phyloP scores from a whole-genome alignment of 2,329 filamentous ascomycete genomes.

The Tricladium varicosporioides region DNA sequence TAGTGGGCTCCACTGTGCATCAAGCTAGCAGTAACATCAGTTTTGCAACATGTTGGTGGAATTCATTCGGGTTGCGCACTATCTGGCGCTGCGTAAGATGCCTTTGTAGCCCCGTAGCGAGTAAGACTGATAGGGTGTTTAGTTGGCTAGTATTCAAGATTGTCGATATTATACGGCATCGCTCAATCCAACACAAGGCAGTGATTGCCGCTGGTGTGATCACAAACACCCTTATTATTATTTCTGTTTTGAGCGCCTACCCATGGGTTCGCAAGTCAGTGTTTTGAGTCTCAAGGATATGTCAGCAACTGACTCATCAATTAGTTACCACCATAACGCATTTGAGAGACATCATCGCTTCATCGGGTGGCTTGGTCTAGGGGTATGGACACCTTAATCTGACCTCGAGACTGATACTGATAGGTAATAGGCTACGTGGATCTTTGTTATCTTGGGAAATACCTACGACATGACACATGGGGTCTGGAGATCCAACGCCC shows the following conservation, averaged over 20 bases:
- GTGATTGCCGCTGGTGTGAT: conserved; percentile 40
- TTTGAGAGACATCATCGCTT: conserved; percentile 44
- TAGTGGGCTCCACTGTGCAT: conserved; percentile 40
- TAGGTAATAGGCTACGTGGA: conserved; percentile 36
- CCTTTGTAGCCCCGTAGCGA: neutral
- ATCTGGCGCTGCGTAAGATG: conserved; percentile 37
- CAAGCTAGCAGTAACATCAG: conserved; percentile 38
- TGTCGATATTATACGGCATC: conserved; percentile 37
- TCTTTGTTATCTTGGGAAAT: conserved; percentile 40
- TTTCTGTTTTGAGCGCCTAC: conserved; percentile 40
- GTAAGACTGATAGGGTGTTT: conserved; percentile 13
- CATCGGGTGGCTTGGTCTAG: conserved; percentile 41
- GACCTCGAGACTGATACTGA: conserved; percentile 8
- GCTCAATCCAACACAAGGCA: conserved; percentile 33
- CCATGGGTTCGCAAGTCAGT: conserved; percentile 43
- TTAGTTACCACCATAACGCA: conserved; percentile 40
- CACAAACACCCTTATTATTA: conserved; percentile 38
- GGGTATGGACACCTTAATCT: conserved; percentile 26
- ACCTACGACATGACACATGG: conserved; percentile 37
- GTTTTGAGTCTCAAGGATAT: neutral
- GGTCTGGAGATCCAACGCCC: conserved; percentile 35
- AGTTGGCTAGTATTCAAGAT: conserved; percentile 42
- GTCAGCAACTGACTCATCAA: conserved; percentile 12
- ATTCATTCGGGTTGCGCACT: conserved; percentile 42
- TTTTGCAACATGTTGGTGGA: conserved; percentile 42